A percentile compares a stretch with the other conserved stretches of the same genome.
phyloP scores from a whole-genome alignment of 1,139 yeast species.

The Blastobotrys indianensis region DNA sequence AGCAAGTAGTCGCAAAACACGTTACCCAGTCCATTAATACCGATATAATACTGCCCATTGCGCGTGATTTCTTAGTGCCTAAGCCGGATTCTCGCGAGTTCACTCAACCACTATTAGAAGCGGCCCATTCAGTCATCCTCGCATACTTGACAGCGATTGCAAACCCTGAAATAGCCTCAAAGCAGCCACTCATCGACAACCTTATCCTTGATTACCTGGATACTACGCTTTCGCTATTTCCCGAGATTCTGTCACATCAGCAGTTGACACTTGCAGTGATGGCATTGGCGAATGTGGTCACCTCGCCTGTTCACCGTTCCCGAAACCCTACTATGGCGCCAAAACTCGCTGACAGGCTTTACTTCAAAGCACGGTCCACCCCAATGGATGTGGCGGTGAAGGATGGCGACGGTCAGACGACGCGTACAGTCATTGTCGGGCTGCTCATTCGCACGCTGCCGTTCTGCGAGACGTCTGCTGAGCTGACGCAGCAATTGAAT shows the following conservation, averaged over 20 bases:
- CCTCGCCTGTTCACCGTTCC: constrained; percentile 40
- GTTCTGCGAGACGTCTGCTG: constrained; percentile 41
- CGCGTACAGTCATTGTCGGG: constrained; percentile 48
- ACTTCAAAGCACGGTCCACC: constrained; percentile 30
- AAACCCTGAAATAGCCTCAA: constrained; percentile 15
- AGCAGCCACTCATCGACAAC: constrained; percentile 23
- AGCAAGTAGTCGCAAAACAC: constrained; percentile 36
- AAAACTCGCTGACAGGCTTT: constrained; percentile 40
- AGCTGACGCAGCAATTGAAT: constrained; percentile 44
- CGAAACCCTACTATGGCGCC: constrained; percentile 34
- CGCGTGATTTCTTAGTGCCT: constrained; percentile 40
- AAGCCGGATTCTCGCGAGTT: constrained; percentile 16
- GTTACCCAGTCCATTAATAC: constrained; percentile 31
- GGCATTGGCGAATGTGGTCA: constrained; percentile 48
- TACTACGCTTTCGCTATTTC: constrained; percentile 49
- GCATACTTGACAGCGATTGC: constrained; percentile 25
- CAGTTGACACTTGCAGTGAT: constrained; percentile 58
- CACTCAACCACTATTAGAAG: constrained; percentile 47
- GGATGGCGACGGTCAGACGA: constrained; percentile 35
- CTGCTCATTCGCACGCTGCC: constrained; percentile 51
- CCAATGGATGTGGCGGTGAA: constrained; percentile 34
- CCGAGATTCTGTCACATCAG: constrained; percentile 46
- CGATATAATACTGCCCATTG: constrained; percentile 40
- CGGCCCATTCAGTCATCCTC: constrained; percentile 62
- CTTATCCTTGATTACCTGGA: constrained; percentile 34